Base-by-base conservation (phyloP, 2,329 filamentous ascomycete genomes). In the Cordyceps cicadae region DNA sequence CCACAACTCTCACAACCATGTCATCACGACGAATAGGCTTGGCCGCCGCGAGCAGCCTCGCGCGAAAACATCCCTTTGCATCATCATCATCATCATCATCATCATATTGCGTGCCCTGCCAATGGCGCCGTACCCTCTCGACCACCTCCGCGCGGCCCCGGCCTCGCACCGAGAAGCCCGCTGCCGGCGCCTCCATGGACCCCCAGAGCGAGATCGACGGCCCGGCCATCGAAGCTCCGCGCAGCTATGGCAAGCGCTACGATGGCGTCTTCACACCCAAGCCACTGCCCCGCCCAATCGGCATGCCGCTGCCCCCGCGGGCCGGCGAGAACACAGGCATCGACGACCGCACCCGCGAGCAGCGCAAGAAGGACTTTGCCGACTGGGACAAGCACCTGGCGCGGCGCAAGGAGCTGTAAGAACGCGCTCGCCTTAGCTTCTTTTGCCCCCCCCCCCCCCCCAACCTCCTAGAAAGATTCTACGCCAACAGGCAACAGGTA, bases 351-450 rank as follows among this genome's bases (percentile, higher is more conserved):
- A 81, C 86, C 1, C 72, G 89, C 64, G 78, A 79, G 63, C 80
- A 96, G 74, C 84, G 85, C 54, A 82, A 87, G 46, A 85, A 90
- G 64, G 92, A 96, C 70, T 91, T 96, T 70, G 85, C 90, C 64
- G 80, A 94, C 74, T 92, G 90, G 69, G 87, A 94, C 62, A 92
- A 90, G 73, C 92, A 97, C 71, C 75, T 97, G 8, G 80, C 83
- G 65, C 83, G 87, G 66, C 84, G 93, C 65, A 82, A 89, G 67
- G 81, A 90, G 70, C 79, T 97, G 88, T 92, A 80, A 65, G 79
- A 8, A 29, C 29, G 29, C 29, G 29, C 6, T 8, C 1, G 29
- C 5, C 29, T 29, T 29, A 3, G 5, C 7, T 29, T 29, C 7
- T 29, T 29, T 29, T 7, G 29, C 5, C 29, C 29, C 5, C 7